phyloP scores from a whole-genome alignment of 305 asterid genomes.

The Solanum aculeatissimum region DNA sequence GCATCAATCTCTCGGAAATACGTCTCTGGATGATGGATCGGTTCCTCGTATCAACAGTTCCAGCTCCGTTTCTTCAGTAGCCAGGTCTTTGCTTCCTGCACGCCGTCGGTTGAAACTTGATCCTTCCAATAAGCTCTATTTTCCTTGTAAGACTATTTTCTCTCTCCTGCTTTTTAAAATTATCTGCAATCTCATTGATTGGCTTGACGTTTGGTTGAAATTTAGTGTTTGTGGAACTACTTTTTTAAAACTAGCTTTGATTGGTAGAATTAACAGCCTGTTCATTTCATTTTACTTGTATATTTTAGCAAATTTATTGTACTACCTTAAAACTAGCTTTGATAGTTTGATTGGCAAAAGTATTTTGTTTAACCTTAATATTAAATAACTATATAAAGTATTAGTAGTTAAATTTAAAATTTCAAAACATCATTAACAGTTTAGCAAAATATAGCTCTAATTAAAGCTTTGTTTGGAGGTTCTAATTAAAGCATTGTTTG shows the following conservation, averaged over 20 bases:
- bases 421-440: too few relatives aligned
- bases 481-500: too few relatives aligned
- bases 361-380: not conserved
- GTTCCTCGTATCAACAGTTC: constrained; percentile 18
- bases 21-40: constrained; percentile 54
- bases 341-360: too few relatives aligned
- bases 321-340: too few relatives aligned
- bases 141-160: constrained; percentile 44
- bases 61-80: constrained; percentile 59
- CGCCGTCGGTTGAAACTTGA: constrained; percentile 95
- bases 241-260: not conserved
- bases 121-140: constrained; percentile 80
- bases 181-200: not conserved
- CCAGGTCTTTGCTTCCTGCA: constrained; percentile 73
- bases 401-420: not conserved
- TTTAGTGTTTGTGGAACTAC: not conserved
- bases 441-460: not conserved
- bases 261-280: not conserved
- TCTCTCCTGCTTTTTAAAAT: not conserved
- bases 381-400: not conserved
- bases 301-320: not conserved
- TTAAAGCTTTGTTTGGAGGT: too few relatives aligned
- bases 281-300: not conserved
- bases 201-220: not conserved
- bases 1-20: constrained; percentile 15